Evolutionary conservation across 2,329 filamentous ascomycete species (phyloP).

Genomic region (Cryphonectria radicalis): DNA sequence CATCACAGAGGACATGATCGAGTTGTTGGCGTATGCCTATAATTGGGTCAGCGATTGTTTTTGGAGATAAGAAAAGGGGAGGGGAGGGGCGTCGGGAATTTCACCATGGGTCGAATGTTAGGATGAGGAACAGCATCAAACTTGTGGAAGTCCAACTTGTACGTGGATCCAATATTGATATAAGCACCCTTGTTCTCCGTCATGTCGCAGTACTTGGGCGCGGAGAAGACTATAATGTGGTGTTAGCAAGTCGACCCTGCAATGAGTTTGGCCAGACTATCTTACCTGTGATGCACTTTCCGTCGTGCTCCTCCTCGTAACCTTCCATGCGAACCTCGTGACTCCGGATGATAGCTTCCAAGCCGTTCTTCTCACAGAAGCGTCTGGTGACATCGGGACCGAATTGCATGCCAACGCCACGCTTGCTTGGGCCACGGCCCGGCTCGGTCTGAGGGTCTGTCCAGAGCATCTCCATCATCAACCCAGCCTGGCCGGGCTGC

Average conservation of each 20-base stretch:
- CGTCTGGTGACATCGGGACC: conserved; percentile 94
- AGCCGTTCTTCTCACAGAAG: conserved; percentile 94
- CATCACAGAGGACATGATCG: conserved; percentile 78
- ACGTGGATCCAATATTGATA: conserved; percentile 92
- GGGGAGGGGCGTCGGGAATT: conserved; percentile 30
- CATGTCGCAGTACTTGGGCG: conserved; percentile 95
- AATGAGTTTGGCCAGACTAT: conserved; percentile 24
- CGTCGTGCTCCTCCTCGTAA: conserved; percentile 98
- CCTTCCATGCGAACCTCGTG: conserved; percentile 99
- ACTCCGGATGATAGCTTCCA: conserved; percentile 93
- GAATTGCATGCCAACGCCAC: conserved; percentile 95
- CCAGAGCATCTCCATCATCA: conserved; percentile 99
- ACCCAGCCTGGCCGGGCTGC: conserved; percentile 87
- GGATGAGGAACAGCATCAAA: conserved; percentile 98
- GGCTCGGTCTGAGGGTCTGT: conserved; percentile 88
- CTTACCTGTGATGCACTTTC: conserved; percentile 88
- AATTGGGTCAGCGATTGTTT: conserved; percentile 33
- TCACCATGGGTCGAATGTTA: conserved; percentile 88
- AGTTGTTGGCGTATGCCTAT: conserved; percentile 83
- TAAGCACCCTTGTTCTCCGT: conserved; percentile 98
- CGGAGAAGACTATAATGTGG: conserved; percentile 78
- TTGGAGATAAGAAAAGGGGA: no score
- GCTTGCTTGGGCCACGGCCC: conserved; percentile 91
- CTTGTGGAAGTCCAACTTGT: conserved; percentile 89
- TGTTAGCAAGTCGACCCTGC: conserved; percentile 35